Conservation (phyloP, 805 yeast species). For the Candida broadrunensis region DNA sequence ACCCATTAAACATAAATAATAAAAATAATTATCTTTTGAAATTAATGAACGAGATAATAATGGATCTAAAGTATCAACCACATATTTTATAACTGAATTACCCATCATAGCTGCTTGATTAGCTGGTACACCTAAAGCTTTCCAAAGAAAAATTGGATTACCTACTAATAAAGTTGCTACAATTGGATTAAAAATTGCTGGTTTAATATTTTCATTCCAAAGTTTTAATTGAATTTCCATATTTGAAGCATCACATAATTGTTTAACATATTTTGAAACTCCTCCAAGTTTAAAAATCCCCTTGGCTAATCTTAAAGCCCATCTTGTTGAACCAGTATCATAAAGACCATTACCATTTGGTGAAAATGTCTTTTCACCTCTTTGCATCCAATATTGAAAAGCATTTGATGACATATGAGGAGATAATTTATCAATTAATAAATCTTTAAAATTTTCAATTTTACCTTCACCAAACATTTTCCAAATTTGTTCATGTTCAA, state of each 20-base stretch:
- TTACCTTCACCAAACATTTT: slow-evolving; percentile 73
- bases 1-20: slow-evolving; percentile 66
- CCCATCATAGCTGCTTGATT: slow-evolving; percentile 84
- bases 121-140: slow-evolving; percentile 84
- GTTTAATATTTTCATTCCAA: slow-evolving; percentile 63
- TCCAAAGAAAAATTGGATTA: slow-evolving; percentile 86
- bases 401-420: slow-evolving; percentile 78
- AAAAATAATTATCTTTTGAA: slow-evolving; percentile 73
- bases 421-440: slow-evolving; percentile 52
- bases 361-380: slow-evolving; percentile 57
- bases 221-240: slow-evolving; percentile 60
- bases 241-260: slow-evolving; percentile 54
- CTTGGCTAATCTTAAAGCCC: slow-evolving; percentile 75
- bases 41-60: slow-evolving; percentile 60
- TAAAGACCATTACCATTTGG: slow-evolving; percentile 60
- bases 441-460: slow-evolving; percentile 43
- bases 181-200: slow-evolving; percentile 67
- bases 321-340: slow-evolving; percentile 81
- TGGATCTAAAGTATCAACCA: slow-evolving; percentile 78
- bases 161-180: slow-evolving; percentile 68
- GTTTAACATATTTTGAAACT: slow-evolving; percentile 46
- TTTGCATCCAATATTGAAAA: slow-evolving; percentile 74
- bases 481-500: slow-evolving; percentile 65
- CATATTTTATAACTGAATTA: slow-evolving; percentile 64
- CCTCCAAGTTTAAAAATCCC: slow-evolving; percentile 59